These are phyloP conservation scores for Rhipidocladum racemiflorum DNA, from an alignment of 176 grass and related monocot genomes.

Conservation along the genomic window DNA sequence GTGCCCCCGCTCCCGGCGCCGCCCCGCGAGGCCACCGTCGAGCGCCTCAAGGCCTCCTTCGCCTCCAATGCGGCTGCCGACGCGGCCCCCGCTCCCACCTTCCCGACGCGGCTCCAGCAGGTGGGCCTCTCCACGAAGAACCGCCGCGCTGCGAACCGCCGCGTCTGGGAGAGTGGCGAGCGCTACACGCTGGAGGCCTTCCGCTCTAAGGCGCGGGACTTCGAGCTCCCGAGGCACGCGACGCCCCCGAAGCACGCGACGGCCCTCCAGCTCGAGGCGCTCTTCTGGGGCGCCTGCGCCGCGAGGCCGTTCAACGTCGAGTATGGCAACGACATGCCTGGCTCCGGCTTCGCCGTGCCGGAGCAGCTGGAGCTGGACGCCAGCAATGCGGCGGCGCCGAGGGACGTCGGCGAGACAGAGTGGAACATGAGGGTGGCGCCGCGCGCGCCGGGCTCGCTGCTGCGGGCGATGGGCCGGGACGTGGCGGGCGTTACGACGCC, in stretches of 20 bases:
- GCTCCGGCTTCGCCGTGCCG: conserved; percentile 63
- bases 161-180: conserved; percentile 96
- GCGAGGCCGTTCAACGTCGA: conserved; percentile 83
- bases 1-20: conserved; percentile 70
- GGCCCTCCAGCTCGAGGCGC: conserved; percentile 69
- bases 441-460: conserved; percentile 66
- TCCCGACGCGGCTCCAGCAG: conserved; percentile 89
- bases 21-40: conserved; percentile 53
- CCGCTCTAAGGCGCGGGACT: conserved; percentile 72
- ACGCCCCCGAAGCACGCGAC: conserved; percentile 36
- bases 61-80: conserved; percentile 43
- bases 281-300: conserved; percentile 91
- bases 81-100: conserved; percentile 43
- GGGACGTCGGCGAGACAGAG: conserved; percentile 80
- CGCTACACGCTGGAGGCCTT: conserved; percentile 80
- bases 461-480: conserved; percentile 82
- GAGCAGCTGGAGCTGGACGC: conserved; percentile 17
- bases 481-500: conserved; percentile 94
- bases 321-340: conserved; percentile 98
- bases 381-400: conserved; percentile 31
- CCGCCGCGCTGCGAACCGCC: conserved; percentile 71
- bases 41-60: conserved; percentile 71
- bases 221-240: conserved; percentile 60
- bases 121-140: conserved; percentile 82
- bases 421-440: conserved; percentile 98